Evolutionary conservation across 1,284 basidiomycete genomes (phyloP).

Genomic region (Phlebopus sp.): DNA sequence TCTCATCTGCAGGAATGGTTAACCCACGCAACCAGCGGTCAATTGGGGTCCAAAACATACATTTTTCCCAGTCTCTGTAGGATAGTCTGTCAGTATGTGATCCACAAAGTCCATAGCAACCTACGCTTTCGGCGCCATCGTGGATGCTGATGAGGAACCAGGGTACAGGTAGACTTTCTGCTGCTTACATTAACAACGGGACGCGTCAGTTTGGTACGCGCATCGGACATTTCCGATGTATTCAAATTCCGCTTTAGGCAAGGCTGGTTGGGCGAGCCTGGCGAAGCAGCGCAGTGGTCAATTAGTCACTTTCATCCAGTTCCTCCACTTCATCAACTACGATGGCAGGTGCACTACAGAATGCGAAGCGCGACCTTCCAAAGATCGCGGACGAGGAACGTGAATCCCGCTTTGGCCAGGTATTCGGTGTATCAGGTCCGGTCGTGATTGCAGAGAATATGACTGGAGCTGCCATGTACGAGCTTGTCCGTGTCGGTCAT

Average conservation of each 20-base stretch:
- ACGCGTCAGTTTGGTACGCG: constrained; percentile 35
- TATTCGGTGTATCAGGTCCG: constrained; percentile 93
- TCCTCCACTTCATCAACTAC: too few species aligned
- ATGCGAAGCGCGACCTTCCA: constrained; percentile 82
- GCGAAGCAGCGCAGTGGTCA: neutral
- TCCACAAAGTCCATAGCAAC: constrained; percentile 25
- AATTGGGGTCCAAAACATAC: constrained; percentile 44
- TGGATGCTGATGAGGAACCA: constrained; percentile 18
- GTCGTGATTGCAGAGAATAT: constrained; percentile 98
- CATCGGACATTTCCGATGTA: constrained; percentile 25
- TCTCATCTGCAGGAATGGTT: constrained; percentile 56
- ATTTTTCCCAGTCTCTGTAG: constrained; percentile 93
- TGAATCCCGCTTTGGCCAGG: constrained; percentile 86
- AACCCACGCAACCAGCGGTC: constrained; percentile 7
- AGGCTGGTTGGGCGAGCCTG: constrained; percentile 4
- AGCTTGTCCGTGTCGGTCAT: constrained; percentile 93
- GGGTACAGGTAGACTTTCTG: neutral
- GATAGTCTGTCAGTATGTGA: constrained; percentile 6
- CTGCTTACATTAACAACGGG: constrained; percentile 17
- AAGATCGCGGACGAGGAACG: constrained; percentile 89
- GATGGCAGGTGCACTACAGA: constrained; percentile 90
- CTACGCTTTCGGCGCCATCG: constrained; percentile 84
- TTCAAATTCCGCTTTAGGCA: constrained; percentile 33
- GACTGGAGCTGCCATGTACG: constrained; percentile 96
- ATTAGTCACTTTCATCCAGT: neutral